Evolutionary conservation across 495 filamentous ascomycete species (phyloP).

Genomic region (Neurospora sp.): DNA sequence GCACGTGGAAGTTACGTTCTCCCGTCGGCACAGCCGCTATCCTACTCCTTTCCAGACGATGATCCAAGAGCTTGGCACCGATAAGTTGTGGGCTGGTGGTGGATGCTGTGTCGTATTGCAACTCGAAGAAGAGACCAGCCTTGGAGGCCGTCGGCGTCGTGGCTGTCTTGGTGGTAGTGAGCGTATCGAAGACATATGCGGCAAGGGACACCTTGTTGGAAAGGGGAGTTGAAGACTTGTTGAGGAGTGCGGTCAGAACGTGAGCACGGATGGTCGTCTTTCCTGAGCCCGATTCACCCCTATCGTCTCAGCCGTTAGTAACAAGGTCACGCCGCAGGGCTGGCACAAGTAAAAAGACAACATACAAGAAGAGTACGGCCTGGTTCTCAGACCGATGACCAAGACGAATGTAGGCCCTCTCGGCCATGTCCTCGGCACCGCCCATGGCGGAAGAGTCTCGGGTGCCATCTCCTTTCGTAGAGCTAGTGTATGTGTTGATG

Average conservation of each 20-base stretch:
- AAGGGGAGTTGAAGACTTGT: constrained; percentile 80
- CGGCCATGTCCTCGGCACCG: constrained; percentile 81
- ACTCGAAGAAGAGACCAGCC: constrained; percentile 85
- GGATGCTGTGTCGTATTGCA: constrained; percentile 88
- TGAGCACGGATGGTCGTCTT: constrained; percentile 92
- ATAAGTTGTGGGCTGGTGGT: constrained; percentile 73
- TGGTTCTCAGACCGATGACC: constrained; percentile 87
- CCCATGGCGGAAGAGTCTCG: constrained; percentile 79
- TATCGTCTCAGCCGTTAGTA: constrained; percentile 28
- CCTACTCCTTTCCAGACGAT: constrained; percentile 80
- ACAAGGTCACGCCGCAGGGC: neutral
- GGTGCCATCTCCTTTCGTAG: constrained; percentile 78
- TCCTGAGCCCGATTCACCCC: constrained; percentile 89
- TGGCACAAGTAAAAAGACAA: constrained; percentile 1
- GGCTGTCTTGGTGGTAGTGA: constrained; percentile 95
- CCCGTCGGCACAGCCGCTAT: constrained; percentile 87
- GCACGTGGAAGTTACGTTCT: constrained; percentile 88
- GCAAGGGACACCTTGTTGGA: constrained; percentile 89
- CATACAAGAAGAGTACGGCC: constrained; percentile 83
- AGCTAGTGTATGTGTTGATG: constrained; percentile 85
- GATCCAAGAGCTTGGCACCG: constrained; percentile 88
- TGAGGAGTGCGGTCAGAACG: constrained; percentile 70
- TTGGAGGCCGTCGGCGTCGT: constrained; percentile 94
- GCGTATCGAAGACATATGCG: constrained; percentile 85
- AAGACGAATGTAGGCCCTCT: constrained; percentile 72